These are phyloP conservation scores for Arthrobotrys entomopaga DNA, from an alignment of 2,329 filamentous ascomycete genomes.

Conservation along the genomic window DNA sequence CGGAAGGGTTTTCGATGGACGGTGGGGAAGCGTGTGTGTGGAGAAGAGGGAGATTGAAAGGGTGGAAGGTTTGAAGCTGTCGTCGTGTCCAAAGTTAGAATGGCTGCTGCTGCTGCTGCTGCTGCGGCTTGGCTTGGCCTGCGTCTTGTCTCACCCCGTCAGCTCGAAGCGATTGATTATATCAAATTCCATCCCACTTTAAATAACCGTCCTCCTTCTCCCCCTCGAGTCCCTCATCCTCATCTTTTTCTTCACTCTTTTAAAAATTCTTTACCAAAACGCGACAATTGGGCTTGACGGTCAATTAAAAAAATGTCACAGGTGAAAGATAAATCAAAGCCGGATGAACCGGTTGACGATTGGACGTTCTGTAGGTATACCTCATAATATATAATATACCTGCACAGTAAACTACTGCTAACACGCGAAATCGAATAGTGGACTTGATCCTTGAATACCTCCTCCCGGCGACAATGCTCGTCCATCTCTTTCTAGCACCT, in stretches of 20 bases:
- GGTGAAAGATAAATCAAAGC: slow-evolving; percentile 14
- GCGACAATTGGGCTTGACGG: slow-evolving; percentile 3
- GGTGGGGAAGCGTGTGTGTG: background rate
- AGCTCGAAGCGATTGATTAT: background rate
- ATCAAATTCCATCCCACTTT: too few species aligned
- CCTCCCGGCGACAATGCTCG: slow-evolving; percentile 71
- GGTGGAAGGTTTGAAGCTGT: slow-evolving; percentile 20
- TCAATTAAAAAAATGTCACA: slow-evolving; percentile 29
- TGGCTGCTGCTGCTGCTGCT: slow-evolving; percentile 5
- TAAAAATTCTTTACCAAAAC: background rate
- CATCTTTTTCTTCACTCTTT: background rate
- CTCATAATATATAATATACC: background rate
- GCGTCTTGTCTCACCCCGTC: slow-evolving; percentile 16
- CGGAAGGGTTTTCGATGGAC: slow-evolving; percentile 1
- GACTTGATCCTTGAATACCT: slow-evolving; percentile 67
- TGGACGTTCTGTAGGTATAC: slow-evolving; percentile 15
- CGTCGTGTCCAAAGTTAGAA: slow-evolving; percentile 45
- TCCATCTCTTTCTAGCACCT: slow-evolving; percentile 79
- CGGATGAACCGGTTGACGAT: slow-evolving; percentile 21
- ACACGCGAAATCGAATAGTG: slow-evolving; percentile 58
- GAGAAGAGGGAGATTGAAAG: background rate
- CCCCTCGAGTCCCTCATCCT: background rate
- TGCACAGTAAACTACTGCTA: background rate
- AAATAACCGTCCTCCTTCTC: background rate
- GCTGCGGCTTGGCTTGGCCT: slow-evolving; percentile 43